These are phyloP conservation scores for Daldinia concentrica DNA, from an alignment of 495 filamentous ascomycete genomes.

Conservation along the genomic window DNA sequence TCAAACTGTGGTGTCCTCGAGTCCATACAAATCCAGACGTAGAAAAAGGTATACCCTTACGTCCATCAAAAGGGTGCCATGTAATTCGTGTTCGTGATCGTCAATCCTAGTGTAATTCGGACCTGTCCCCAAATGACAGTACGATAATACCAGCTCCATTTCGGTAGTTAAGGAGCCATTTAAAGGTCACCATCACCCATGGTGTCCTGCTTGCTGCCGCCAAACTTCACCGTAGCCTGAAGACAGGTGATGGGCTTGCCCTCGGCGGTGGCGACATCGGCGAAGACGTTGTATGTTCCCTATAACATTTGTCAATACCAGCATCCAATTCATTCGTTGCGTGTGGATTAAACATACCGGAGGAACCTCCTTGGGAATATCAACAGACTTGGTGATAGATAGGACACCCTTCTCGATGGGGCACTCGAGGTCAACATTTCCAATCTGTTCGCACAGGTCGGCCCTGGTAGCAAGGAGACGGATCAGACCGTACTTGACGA, in stretches of 20 bases:
- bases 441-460: constrained; percentile 87
- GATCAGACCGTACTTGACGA: constrained; percentile 95
- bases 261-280: constrained; percentile 80
- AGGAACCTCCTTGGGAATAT: constrained; percentile 87
- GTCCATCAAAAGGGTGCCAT: constrained; percentile 38
- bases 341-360: constrained; percentile 69
- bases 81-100: constrained; percentile 33
- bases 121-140: constrained; percentile 8
- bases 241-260: constrained; percentile 82
- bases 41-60: constrained; percentile 16
- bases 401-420: constrained; percentile 82
- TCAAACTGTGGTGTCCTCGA: constrained; percentile 32
- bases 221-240: constrained; percentile 70
- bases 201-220: constrained; percentile 31
- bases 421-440: constrained; percentile 88
- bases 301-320: constrained; percentile 48
- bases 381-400: constrained; percentile 78
- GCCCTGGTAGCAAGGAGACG: constrained; percentile 79
- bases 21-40: constrained; percentile 40
- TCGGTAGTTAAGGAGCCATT: constrained; percentile 1
- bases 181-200: constrained; percentile 33
- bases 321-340: not conserved
- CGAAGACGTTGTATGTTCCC: constrained; percentile 89
- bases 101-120: constrained; percentile 20
- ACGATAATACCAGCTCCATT: constrained; percentile 4